Base-by-base conservation (phyloP, 2,329 filamentous ascomycete genomes). In the Apiospora kogelbergensis region DNA sequence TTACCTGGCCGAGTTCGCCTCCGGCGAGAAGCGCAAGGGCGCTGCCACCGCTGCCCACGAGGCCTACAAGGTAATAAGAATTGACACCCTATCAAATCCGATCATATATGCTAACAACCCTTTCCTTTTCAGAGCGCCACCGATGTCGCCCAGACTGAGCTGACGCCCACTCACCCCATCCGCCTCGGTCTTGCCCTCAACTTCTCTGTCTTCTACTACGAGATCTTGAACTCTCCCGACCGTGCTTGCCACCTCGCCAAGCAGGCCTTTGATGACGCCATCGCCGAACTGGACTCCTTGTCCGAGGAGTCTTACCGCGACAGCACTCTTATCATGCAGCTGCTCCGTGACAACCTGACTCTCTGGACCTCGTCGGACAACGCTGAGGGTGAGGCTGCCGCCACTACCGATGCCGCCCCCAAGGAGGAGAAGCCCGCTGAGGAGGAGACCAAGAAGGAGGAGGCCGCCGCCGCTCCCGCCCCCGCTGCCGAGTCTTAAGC, bases 171-270 rank as follows among this genome's bases (percentile, higher is more conserved):
- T 72, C 95, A 98, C 89, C 95, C 95, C 78, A 98, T 98, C 86
- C 95, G 95, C 79, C 93, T 98, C 74, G 95, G 95, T 83, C 92
- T 98, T 79, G 95, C 95, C 76, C 91, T 98, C 77, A 98, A 98
- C 92, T 98, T 98, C 90, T 98, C 95, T 73, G 95, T 98, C 79
- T 98, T 98, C 89, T 97, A 97, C 90, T 97, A 98, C 85, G 96
- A 98, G 89, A 98, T 98, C 82, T 88, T 98, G 81, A 98, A 98
- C 91, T 97, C 95, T 44, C 95, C 95, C 79, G 95, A 98, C 84
- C 94, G 93, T 81, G 95, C 95, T 80, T 98, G 95, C 90, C 95
- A 98, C 82, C 91, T 98, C 75, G 95, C 95, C 84, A 98, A 98
- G 91, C 95, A 98, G 88, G 95, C 96, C 66, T 98, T 98, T 80